Conservation (phyloP, 345 rosid genomes). For the Arabidopsis thaliana region DNA sequence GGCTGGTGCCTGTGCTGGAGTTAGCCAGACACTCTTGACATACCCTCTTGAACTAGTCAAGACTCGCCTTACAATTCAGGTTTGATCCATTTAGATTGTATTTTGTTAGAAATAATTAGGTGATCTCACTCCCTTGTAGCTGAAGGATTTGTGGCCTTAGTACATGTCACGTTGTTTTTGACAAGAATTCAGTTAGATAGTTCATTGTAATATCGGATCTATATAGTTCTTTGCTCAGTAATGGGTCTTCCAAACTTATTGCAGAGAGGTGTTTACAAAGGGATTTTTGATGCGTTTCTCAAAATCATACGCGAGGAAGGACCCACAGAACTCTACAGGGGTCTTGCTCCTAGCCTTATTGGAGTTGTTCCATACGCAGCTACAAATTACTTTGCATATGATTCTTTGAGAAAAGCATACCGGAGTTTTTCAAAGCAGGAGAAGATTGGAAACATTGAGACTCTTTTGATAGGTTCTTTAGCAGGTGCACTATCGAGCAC, state of each 20-base stretch:
- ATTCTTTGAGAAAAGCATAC: slow-evolving; percentile 76
- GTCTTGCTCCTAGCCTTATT: slow-evolving; percentile 91
- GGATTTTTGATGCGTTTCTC: slow-evolving; percentile 76
- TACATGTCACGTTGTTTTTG: slow-evolving; percentile 6
- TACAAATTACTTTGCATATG: slow-evolving; percentile 90
- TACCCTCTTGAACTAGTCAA: slow-evolving; percentile 93
- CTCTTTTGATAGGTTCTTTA: slow-evolving; percentile 84
- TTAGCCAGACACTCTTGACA: slow-evolving; percentile 86
- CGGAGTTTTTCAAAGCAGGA: slow-evolving; percentile 71
- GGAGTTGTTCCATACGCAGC: slow-evolving; percentile 98
- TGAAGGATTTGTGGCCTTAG: not conserved
- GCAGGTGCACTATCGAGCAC: slow-evolving; percentile 92
- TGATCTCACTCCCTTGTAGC: not conserved
- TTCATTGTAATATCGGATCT: not conserved
- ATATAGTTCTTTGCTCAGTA: not conserved
- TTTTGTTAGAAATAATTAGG: not conserved
- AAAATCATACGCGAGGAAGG: slow-evolving; percentile 83
- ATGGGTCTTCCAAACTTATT: slow-evolving; percentile 19
- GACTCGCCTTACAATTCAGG: slow-evolving; percentile 96
- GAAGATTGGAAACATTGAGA: slow-evolving; percentile 84
- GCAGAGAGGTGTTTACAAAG: slow-evolving; percentile 84
- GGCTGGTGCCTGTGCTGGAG: slow-evolving; percentile 99
- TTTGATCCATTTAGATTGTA: slow-evolving; percentile 8
- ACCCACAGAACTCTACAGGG: slow-evolving; percentile 84
- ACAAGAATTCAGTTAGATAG: not conserved